Evolutionary conservation across 345 rosid species (phyloP).

Genomic region (Melastoma malabathricum): DNA sequence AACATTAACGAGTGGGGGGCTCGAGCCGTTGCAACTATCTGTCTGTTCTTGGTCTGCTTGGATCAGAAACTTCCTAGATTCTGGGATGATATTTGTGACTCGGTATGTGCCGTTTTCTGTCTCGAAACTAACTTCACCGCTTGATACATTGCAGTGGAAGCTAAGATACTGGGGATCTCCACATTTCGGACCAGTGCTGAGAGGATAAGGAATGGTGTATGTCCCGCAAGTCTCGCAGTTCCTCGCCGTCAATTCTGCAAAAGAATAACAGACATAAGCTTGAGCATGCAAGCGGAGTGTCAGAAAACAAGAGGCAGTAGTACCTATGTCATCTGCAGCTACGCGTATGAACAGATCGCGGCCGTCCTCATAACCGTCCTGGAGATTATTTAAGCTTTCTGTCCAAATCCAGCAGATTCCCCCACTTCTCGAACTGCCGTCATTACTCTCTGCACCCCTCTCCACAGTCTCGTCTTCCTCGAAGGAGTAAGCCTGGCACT

Average conservation of each 20-base stretch:
- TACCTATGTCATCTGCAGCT: conserved; percentile 34
- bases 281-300: too few relatives aligned
- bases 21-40: conserved; percentile 6
- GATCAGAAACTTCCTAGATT: conserved; percentile 22
- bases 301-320: too few relatives aligned
- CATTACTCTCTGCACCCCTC: too few relatives aligned
- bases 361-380: conserved; percentile 27
- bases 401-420: conserved; percentile 47
- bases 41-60: conserved; percentile 6
- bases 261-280: too few relatives aligned
- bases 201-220: conserved; percentile 44
- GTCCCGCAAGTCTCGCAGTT: conserved; percentile 39
- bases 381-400: conserved; percentile 36
- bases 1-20: conserved; percentile 1
- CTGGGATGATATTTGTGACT: conserved; percentile 30
- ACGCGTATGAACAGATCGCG: conserved; percentile 29
- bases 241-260: conserved; percentile 32
- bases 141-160: conserved; percentile 32
- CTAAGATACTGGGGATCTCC: conserved; percentile 45
- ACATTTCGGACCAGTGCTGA: conserved; percentile 41
- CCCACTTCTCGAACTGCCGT: conserved; percentile 3
- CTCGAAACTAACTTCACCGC: conserved; percentile 31
- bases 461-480: conserved; percentile 2
- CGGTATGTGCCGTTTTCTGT: conserved; percentile 15
- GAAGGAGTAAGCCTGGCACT: conserved; percentile 57